phyloP scores from a whole-genome alignment of 148 eudicot genomes.

The Vaccinium macrocarpon region DNA sequence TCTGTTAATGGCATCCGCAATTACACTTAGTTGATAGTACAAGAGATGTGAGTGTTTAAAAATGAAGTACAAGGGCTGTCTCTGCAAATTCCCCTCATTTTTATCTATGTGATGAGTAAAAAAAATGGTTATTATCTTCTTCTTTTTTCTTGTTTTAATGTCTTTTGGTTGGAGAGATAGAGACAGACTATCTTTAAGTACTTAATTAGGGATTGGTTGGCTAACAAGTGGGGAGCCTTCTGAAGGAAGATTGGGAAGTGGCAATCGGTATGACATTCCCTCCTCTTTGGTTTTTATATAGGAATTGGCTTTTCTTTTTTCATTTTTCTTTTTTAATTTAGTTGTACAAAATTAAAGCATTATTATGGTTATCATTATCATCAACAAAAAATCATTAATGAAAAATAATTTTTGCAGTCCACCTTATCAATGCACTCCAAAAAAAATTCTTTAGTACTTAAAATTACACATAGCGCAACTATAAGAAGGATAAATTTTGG shows the following conservation, averaged over 20 bases:
- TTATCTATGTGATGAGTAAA: no score
- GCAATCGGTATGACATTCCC: conserved; percentile 11
- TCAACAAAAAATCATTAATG: neutral
- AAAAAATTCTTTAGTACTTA: no score
- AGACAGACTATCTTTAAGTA: neutral
- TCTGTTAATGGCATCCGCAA: no score
- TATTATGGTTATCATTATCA: neutral
- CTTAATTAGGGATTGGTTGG: conserved; percentile 10
- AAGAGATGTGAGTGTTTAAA: no score
- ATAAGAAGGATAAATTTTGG: no score
- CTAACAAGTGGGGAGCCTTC: neutral
- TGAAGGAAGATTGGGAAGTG: conserved; percentile 13
- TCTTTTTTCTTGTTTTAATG: no score
- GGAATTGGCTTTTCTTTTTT: neutral
- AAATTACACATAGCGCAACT: no score
- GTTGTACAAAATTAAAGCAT: neutral
- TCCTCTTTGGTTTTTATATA: neutral
- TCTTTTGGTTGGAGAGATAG: neutral
- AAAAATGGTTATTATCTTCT: no score
- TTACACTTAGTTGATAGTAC: no score
- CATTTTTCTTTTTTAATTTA: neutral
- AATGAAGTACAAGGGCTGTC: no score
- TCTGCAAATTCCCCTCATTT: no score
- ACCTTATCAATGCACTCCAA: no score
- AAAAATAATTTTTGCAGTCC: neutral